Evolutionary conservation across 768 basidiomycete genomes (phyloP).

Genomic region (Daedaleopsis nitida): DNA sequence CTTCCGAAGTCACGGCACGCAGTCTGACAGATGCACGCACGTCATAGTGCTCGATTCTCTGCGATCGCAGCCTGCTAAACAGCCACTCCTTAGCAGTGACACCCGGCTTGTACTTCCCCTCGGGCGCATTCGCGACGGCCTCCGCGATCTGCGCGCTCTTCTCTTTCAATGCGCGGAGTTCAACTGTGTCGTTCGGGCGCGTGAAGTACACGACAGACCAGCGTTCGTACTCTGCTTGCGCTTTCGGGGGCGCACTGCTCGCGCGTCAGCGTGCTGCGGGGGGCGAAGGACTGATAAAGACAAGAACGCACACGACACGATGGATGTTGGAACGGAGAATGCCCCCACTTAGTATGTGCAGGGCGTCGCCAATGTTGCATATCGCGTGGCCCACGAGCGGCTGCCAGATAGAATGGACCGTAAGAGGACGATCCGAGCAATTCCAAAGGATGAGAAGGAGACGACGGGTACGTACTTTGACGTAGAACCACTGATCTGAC

Average conservation of each 20-base stretch:
- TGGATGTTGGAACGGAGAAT: conserved; percentile 69
- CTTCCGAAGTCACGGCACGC: too few species aligned
- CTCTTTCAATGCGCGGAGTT: conserved; percentile 53
- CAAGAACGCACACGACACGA: conserved; percentile 52
- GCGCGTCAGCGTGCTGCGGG: conserved; percentile 29
- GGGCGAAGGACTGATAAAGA: neutral
- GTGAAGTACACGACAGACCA: conserved; percentile 75
- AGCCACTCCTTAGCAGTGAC: conserved; percentile 44
- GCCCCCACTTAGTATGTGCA: conserved; percentile 63
- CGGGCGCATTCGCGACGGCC: conserved; percentile 38
- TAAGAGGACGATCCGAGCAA: too few species aligned
- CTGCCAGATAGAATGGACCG: conserved; percentile 12
- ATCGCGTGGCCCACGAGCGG: conserved; percentile 37
- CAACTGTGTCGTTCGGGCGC: conserved; percentile 56
- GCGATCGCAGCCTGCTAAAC: conserved; percentile 34
- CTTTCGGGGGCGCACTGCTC: conserved; percentile 51
- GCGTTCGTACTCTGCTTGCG: conserved; percentile 52
- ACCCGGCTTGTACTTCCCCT: conserved; percentile 32
- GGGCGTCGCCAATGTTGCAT: conserved; percentile 52
- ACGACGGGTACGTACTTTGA: conserved; percentile 45
- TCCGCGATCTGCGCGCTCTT: conserved; percentile 52
- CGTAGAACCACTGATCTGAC: conserved; percentile 62
- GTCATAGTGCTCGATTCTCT: conserved; percentile 26
- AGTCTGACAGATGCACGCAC: conserved; percentile 11
- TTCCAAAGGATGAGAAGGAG: too few species aligned